Percentiles rank a stretch among this genome's conserved stretches.
Evolutionary conservation across 2,329 filamentous ascomycete genomes (phyloP).

Genomic region (Hirsutella rhossiliensis): DNA sequence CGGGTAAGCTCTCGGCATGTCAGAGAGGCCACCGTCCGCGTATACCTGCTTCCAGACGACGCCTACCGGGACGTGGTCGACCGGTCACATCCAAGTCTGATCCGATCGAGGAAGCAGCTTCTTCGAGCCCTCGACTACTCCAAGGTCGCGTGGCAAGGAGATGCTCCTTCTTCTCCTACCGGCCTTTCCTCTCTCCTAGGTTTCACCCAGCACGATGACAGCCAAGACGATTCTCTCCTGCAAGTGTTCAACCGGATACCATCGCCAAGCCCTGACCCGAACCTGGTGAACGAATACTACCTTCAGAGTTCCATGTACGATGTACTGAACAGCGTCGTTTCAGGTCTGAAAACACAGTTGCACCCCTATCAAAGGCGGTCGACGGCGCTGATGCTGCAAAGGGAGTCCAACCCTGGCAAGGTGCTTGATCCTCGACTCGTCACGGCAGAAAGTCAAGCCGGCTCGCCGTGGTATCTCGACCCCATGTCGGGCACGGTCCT

Average conservation of each 20-base stretch:
- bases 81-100: constrained; percentile 30
- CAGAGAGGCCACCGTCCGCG: constrained; percentile 26
- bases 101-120: constrained; percentile 32
- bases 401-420: constrained; percentile 53
- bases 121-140: constrained; percentile 45
- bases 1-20: constrained; percentile 8
- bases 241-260: constrained; percentile 63
- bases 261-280: constrained; percentile 49
- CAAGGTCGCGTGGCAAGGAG: constrained; percentile 39
- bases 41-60: constrained; percentile 58
- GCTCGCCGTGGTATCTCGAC: constrained; percentile 57
- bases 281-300: constrained; percentile 34
- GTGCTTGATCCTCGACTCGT: constrained; percentile 65
- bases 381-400: constrained; percentile 72
- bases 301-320: constrained; percentile 40
- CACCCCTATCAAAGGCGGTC: constrained; percentile 74
- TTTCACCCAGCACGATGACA: not conserved
- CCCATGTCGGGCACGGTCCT: constrained; percentile 49
- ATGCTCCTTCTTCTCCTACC: not conserved
- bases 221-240: constrained; percentile 42
- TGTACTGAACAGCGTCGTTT: constrained; percentile 39
- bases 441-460: constrained; percentile 45
- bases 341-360: constrained; percentile 51
- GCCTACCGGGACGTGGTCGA: constrained; percentile 40
- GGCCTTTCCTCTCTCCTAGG: not conserved